A percentile compares a stretch with the other conserved stretches of the same genome.
Conservation (phyloP, 1,284 basidiomycete genomes). For the Phylloporus sp. region DNA sequence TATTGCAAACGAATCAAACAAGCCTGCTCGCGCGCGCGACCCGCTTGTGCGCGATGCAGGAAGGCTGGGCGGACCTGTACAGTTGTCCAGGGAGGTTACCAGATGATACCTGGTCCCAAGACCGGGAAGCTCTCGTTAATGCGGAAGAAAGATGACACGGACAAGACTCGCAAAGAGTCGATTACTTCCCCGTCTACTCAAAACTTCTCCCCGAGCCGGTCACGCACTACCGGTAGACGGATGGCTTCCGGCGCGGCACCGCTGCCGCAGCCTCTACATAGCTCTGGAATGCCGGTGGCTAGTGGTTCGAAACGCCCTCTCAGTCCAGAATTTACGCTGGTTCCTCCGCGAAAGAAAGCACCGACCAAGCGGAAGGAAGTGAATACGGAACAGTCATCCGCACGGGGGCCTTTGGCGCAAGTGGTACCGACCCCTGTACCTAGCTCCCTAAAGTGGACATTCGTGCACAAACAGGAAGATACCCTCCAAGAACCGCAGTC, state of each 20-base stretch:
- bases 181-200: neutral
- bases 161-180: neutral
- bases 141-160: neutral
- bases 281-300: neutral
- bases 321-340: slow-evolving; percentile 16
- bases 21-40: slow-evolving; percentile 30
- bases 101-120: slow-evolving; percentile 31
- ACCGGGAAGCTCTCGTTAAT: neutral
- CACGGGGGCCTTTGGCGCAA: neutral
- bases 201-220: neutral
- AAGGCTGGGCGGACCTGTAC: slow-evolving; percentile 7
- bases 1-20: slow-evolving; percentile 16
- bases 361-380: neutral
- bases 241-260: neutral
- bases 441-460: slow-evolving; percentile 20
- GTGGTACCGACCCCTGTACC: neutral
- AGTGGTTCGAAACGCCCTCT: slow-evolving; percentile 17
- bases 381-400: neutral
- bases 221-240: neutral
- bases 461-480: slow-evolving; percentile 14
- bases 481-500: neutral
- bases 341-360: slow-evolving; percentile 15
- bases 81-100: slow-evolving; percentile 16
- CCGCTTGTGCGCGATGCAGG: slow-evolving; percentile 28
- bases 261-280: neutral